These are phyloP conservation scores for Sporothrix variecibatus DNA, from an alignment of 2,329 filamentous ascomycete species.

Conservation along the genomic window DNA sequence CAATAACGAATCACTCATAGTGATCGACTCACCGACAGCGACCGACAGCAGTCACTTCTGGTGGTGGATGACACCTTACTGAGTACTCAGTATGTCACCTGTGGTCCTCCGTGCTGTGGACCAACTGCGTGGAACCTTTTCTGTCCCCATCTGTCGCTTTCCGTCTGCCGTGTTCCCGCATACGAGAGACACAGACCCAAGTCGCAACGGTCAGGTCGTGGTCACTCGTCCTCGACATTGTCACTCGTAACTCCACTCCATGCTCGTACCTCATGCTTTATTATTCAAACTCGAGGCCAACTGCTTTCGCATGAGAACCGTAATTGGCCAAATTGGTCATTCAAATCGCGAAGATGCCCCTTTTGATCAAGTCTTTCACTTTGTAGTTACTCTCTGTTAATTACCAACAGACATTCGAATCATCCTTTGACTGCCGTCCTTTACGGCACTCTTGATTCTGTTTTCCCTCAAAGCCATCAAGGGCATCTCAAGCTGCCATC, in stretches of 20 bases:
- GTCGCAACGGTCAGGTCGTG: background rate
- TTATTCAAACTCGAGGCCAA: no score
- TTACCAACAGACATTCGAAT: background rate
- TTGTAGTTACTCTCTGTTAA: background rate
- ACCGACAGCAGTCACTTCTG: background rate
- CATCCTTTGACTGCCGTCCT: background rate
- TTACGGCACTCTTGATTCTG: background rate
- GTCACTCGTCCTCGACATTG: background rate
- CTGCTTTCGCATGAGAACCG: background rate
- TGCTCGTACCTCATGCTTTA: no score
- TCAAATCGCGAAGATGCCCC: background rate
- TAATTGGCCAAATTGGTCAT: slow-evolving; percentile 6
- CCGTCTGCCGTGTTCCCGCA: background rate
- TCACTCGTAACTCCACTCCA: no score
- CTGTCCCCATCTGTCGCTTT: background rate
- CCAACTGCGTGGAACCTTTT: background rate
- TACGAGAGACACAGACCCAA: background rate
- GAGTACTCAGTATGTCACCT: background rate
- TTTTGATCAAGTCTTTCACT: background rate
- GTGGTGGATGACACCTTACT: background rate
- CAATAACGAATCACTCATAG: background rate
- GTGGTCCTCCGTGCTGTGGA: no score
- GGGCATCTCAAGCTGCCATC: no score
- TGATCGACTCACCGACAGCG: background rate
- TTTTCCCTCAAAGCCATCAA: background rate